Base-by-base conservation (phyloP, 352 stramenopile genomes). In the Globisporangium camurandrum region DNA sequence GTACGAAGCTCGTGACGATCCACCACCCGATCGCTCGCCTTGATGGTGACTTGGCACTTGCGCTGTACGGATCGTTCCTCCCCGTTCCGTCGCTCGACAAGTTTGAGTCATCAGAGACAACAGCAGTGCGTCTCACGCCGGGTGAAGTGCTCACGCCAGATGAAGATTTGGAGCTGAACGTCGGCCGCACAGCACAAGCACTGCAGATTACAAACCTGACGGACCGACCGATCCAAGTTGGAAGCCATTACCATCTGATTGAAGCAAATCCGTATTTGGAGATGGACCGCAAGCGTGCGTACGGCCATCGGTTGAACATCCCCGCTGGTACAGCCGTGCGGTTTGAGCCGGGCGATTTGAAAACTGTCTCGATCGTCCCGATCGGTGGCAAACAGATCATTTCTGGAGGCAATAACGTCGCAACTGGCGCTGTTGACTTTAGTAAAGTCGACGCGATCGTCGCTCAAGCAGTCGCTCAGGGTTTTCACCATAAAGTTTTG, bases 1-100 rank as follows among this genome's bases (percentile, higher is more conserved):
- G 95, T 14, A 99, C 96, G 10, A 99, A 99, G 68, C 81, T 99
- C 39, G 76, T 98, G 46, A 99, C 95, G 26, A 70, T 98, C 22
- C 91, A 98, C 64, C 70, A 90, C 57, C 95, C 95, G 17, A 98
- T 98, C 65, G 49, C 67, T n/a, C 71, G 61, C 26, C 42, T 88
- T 30, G 75, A 98, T 56, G 94, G 94, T 14, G 77, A 98, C 67
- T 67, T 98, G 47, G 59, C 69, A 36, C 63, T 97, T 33, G 94
- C 94, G 6, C 67, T 98, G n/a, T 84, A 97, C 50, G 95, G 95
- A 17, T 97, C 84, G 4, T 98, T 97, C 62, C 74, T 98, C 24
- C 92, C 93, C 4, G 59, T 97, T 17, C 95, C 95, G 4, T 63
- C 80, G 45, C 60, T 95, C 3, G 67, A 81, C 2, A 54, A 61